Conservation (phyloP, 1,284 basidiomycete genomes). For the Fomitiporia mediterranea region DNA sequence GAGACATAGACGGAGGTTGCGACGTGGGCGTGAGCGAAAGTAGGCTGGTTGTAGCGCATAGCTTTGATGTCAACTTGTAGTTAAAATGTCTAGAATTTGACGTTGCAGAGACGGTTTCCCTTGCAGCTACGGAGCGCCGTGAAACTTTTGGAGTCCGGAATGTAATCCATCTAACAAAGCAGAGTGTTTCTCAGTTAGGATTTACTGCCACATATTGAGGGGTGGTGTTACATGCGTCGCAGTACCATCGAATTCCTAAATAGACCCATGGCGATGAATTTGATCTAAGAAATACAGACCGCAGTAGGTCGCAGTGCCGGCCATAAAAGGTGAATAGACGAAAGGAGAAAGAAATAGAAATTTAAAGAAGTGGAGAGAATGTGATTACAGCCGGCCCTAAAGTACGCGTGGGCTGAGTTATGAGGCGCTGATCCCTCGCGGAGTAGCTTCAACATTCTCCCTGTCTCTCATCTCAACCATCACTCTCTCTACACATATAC, state of each 20-base stretch:
- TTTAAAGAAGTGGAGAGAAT: neutral
- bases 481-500: conserved; percentile 24
- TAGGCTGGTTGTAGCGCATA: neutral
- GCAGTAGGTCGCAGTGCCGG: neutral
- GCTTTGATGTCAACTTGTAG: neutral
- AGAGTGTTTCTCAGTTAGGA: neutral
- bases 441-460: conserved; percentile 16
- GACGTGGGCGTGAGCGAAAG: conserved; percentile 5
- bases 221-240: neutral
- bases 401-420: neutral
- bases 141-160: neutral
- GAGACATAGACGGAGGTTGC: conserved; percentile 10
- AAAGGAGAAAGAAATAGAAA: neutral
- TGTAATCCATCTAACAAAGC: neutral
- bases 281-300: no score
- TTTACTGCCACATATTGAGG: neutral
- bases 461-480: conserved; percentile 13
- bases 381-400: conserved; percentile 14
- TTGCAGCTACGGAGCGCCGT: neutral
- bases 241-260: neutral
- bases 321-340: neutral
- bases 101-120: no score
- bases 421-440: neutral
- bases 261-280: neutral
- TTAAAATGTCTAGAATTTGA: no score